phyloP scores from a whole-genome alignment of 2,329 filamentous ascomycete species.

The Penicillium sp. region DNA sequence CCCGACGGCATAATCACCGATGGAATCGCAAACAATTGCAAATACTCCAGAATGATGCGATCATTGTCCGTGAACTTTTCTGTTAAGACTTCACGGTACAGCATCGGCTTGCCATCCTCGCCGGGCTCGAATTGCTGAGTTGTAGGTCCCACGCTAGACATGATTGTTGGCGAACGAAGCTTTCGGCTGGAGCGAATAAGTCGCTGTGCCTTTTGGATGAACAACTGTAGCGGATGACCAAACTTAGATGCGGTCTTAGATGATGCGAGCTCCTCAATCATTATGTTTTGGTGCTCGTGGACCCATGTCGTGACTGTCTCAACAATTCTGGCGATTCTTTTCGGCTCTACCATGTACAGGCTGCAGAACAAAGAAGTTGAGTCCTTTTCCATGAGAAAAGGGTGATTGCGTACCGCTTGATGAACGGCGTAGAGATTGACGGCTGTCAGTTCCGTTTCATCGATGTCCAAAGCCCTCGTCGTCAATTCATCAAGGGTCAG shows the following conservation, averaged over 20 bases:
- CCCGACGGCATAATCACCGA: constrained; percentile 38
- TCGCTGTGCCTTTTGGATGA: constrained; percentile 45
- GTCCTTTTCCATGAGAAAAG: constrained; percentile 37
- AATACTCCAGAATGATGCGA: constrained; percentile 53
- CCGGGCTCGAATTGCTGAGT: constrained; percentile 28
- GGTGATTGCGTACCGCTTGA: constrained; percentile 28
- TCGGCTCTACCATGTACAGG: constrained; percentile 52
- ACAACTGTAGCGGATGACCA: constrained; percentile 42
- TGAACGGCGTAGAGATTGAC: constrained; percentile 38
- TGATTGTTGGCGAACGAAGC: constrained; percentile 42
- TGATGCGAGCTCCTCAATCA: constrained; percentile 26
- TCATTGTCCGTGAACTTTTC: constrained; percentile 51
- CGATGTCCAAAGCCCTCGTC: constrained; percentile 32
- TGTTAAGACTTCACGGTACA: constrained; percentile 33
- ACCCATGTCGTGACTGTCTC: constrained; percentile 56
- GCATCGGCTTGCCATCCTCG: constrained; percentile 26
- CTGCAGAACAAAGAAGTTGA: constrained; percentile 34
- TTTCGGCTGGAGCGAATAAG: constrained; percentile 43
- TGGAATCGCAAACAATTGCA: constrained; percentile 53
- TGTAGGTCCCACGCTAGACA: constrained; percentile 44
- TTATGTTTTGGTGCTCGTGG: constrained; percentile 48
- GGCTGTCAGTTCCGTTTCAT: constrained; percentile 29
- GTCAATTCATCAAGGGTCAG: constrained; percentile 41
- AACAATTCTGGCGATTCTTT: constrained; percentile 48
- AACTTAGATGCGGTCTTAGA: constrained; percentile 24